Conservation (phyloP, 2,329 filamentous ascomycete genomes). For the Fusarium lateritium region DNA sequence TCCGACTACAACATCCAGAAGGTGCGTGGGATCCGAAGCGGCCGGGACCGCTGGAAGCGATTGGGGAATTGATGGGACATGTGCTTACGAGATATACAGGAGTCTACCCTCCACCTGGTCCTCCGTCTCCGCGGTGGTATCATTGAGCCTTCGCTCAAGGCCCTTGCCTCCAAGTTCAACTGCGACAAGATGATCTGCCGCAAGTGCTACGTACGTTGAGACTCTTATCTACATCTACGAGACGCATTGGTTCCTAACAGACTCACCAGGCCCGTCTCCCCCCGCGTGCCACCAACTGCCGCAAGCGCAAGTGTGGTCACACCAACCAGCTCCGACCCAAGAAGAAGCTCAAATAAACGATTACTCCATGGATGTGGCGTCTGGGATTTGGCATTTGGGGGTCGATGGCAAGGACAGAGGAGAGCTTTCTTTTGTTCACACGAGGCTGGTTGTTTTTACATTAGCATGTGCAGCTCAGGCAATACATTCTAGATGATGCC, state of each 20-base stretch:
- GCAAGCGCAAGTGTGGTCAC: conserved; percentile 99
- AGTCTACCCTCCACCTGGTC: conserved; percentile 98
- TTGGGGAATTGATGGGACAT: conserved; percentile 6
- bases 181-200: conserved; percentile 99
- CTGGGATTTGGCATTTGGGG: conserved; percentile 61
- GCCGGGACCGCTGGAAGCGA: conserved; percentile 2
- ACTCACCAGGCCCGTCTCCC: conserved; percentile 81
- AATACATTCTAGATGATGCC: conserved; percentile 57
- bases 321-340: conserved; percentile 99
- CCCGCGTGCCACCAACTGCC: conserved; percentile 99
- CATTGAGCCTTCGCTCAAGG: conserved; percentile 99
- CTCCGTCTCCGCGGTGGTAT: conserved; percentile 99
- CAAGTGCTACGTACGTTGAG: conserved; percentile 95
- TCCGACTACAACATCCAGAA: conserved; percentile 99
- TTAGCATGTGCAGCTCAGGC: conserved; percentile 58
- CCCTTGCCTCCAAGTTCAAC: conserved; percentile 99
- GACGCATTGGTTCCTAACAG: conserved; percentile 5
- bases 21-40: conserved; percentile 67
- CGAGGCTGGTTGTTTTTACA: conserved; percentile 58
- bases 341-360: conserved; percentile 96
- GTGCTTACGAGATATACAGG: conserved; percentile 67
- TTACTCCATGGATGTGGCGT: conserved; percentile 61
- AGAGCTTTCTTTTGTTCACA: conserved; percentile 54
- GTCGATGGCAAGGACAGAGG: conserved; percentile 55
- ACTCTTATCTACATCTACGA: neutral